Evolutionary conservation across 2,329 filamentous ascomycete genomes (phyloP).

Genomic region (Nemania abortiva): DNA sequence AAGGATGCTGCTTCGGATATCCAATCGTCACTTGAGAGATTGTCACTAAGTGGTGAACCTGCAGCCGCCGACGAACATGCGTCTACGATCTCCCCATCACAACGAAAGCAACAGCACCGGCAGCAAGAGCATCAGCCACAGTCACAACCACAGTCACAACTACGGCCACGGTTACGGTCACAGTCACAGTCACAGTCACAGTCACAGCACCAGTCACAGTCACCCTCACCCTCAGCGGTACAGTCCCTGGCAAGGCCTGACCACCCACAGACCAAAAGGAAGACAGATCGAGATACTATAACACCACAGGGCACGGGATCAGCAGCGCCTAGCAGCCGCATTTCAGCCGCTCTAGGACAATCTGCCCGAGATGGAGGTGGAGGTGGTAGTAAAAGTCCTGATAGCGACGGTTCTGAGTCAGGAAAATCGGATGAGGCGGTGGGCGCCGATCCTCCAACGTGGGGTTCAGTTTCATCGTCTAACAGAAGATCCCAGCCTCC

Average conservation of each 20-base stretch:
- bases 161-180: slow-evolving; percentile 11
- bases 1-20: slow-evolving; percentile 45
- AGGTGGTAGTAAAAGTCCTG: not conserved
- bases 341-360: slow-evolving; percentile 16
- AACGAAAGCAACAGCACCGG: slow-evolving; percentile 39
- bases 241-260: slow-evolving; percentile 46
- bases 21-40: slow-evolving; percentile 52
- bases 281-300: slow-evolving; percentile 40
- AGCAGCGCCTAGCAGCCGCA: not conserved
- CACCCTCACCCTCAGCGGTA: slow-evolving; percentile 36
- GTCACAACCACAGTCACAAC: slow-evolving; percentile 20
- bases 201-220: slow-evolving; percentile 6
- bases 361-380: not conserved
- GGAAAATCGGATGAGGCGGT: slow-evolving; percentile 34
- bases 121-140: slow-evolving; percentile 5
- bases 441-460: slow-evolving; percentile 4
- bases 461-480: slow-evolving; percentile 10
- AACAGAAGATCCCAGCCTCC: slow-evolving; percentile 18
- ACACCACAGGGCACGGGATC: not conserved
- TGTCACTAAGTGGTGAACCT: slow-evolving; percentile 52
- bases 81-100: slow-evolving; percentile 36
- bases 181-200: slow-evolving; percentile 5
- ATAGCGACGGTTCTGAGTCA: slow-evolving; percentile 25
- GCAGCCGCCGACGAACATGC: slow-evolving; percentile 46
- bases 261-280: slow-evolving; percentile 34